Conservation (phyloP, 345 rosid genomes). For the Alliaria petiolata region DNA sequence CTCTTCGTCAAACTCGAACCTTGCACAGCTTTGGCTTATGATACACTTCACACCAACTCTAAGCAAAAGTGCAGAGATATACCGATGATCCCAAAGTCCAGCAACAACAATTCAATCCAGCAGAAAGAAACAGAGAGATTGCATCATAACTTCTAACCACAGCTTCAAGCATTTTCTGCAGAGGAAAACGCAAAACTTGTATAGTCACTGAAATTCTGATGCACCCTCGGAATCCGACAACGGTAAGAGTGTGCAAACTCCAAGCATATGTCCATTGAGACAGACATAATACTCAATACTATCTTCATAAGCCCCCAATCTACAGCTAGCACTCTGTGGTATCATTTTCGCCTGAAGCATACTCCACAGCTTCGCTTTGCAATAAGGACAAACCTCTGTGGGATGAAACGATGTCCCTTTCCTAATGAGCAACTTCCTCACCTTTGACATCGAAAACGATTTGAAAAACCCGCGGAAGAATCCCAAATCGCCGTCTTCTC, state of each 20-base stretch:
- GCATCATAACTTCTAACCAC: neutral
- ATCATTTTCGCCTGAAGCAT: slow-evolving; percentile 93
- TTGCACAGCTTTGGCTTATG: neutral
- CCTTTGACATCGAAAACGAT: slow-evolving; percentile 74
- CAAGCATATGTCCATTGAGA: slow-evolving; percentile 94
- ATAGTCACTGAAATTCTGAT: slow-evolving; percentile 52
- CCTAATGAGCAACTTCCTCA: slow-evolving; percentile 67
- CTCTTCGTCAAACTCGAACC: neutral
- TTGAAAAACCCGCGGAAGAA: slow-evolving; percentile 97
- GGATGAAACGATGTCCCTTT: slow-evolving; percentile 73
- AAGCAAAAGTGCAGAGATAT: too few relatives aligned
- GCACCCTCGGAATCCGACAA: slow-evolving; percentile 89
- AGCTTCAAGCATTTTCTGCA: neutral
- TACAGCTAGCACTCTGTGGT: slow-evolving; percentile 91
- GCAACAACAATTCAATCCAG: neutral
- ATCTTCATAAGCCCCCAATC: slow-evolving; percentile 91
- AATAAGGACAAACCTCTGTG: slow-evolving; percentile 82
- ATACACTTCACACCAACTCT: slow-evolving; percentile 6
- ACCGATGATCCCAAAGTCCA: too few relatives aligned
- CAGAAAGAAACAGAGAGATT: slow-evolving; percentile 1
- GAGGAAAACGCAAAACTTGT: neutral
- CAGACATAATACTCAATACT: slow-evolving; percentile 86
- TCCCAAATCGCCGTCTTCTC: slow-evolving; percentile 94
- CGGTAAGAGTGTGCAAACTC: slow-evolving; percentile 86
- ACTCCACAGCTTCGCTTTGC: slow-evolving; percentile 93